These are phyloP conservation scores for Podospora pseudopauciseta DNA, from an alignment of 495 filamentous ascomycete genomes.

Conservation along the genomic window DNA sequence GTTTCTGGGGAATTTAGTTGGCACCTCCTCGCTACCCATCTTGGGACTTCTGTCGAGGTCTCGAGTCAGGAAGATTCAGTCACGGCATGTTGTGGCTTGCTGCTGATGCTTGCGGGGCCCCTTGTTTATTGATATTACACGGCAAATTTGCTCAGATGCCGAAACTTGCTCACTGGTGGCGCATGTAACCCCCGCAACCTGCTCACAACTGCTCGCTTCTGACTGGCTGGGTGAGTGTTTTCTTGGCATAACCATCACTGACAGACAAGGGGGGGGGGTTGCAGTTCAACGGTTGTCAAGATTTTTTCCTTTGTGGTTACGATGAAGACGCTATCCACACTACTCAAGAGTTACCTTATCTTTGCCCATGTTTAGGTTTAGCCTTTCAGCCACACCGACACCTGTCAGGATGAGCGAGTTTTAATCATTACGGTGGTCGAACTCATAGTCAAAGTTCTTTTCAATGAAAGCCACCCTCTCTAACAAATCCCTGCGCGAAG, in stretches of 20 bases:
- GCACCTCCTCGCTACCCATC: neutral
- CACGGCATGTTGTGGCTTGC: neutral
- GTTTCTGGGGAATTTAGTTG: constrained; percentile 2
- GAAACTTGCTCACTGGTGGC: constrained; percentile 11
- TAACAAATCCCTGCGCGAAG: constrained; percentile 1
- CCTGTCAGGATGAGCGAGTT: neutral
- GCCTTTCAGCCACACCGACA: neutral
- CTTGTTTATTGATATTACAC: neutral
- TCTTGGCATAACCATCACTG: neutral
- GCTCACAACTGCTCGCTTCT: neutral
- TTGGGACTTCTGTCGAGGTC: neutral
- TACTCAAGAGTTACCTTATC: neutral
- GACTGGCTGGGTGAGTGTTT: neutral
- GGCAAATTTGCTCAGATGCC: constrained; percentile 9
- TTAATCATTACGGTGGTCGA: neutral
- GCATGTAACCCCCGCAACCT: constrained; percentile 5
- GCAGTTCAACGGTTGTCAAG: neutral
- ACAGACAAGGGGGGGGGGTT: neutral
- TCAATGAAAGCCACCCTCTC: constrained; percentile 9
- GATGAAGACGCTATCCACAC: neutral
- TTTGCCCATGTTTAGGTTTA: neutral
- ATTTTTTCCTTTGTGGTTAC: constrained; percentile 1
- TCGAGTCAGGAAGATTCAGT: neutral
- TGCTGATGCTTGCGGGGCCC: neutral
- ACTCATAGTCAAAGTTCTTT: constrained; percentile 9